Percentiles rank a stretch among this genome's conserved stretches.
Evolutionary conservation across 441 rosid species (phyloP).

Genomic region (Heliophila coronopifolia): DNA sequence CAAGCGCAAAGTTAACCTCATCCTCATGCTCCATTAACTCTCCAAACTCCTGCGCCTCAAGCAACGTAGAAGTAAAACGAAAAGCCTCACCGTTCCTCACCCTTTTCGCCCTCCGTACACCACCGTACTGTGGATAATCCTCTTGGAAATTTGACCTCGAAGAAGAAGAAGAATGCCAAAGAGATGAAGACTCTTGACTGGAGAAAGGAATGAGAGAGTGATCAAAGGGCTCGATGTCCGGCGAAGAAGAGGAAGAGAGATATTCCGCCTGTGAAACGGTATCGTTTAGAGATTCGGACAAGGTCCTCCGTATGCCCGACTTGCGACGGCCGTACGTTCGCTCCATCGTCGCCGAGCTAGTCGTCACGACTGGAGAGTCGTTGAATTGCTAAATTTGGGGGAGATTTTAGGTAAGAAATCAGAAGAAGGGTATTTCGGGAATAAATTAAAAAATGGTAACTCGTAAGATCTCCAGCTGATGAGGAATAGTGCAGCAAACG

Average conservation of each 20-base stretch:
- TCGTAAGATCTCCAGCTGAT: conserved; percentile 18
- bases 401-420: conserved; percentile 32
- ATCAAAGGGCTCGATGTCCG: conserved; percentile 40
- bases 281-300: conserved; percentile 41
- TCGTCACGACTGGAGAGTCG: too few species aligned
- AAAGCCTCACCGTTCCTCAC: conserved; percentile 31
- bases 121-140: too few species aligned
- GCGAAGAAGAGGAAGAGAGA: conserved; percentile 36
- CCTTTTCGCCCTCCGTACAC: conserved; percentile 39
- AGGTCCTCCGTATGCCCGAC: conserved; percentile 34
- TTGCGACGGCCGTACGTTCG: conserved; percentile 82
- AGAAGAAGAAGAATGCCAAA: conserved; percentile 23
- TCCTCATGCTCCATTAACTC: conserved; percentile 92
- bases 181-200: conserved; percentile 54
- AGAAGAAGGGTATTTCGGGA: conserved; percentile 37
- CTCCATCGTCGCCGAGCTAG: conserved; percentile 51
- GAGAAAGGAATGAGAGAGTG: conserved; percentile 41
- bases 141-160: too few species aligned
- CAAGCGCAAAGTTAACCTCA: conserved; percentile 83
- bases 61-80: conserved; percentile 42
- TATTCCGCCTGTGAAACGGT: conserved; percentile 26
- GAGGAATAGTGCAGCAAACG: conserved; percentile 1
- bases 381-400: conserved; percentile 17
- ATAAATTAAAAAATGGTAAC: background rate
- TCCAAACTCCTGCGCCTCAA: conserved; percentile 86